Percentiles rank a stretch among this genome's conserved stretches.
phyloP scores from a whole-genome alignment of 371 early-diverging fungal genomes.

The Syncephalastrum sp. region DNA sequence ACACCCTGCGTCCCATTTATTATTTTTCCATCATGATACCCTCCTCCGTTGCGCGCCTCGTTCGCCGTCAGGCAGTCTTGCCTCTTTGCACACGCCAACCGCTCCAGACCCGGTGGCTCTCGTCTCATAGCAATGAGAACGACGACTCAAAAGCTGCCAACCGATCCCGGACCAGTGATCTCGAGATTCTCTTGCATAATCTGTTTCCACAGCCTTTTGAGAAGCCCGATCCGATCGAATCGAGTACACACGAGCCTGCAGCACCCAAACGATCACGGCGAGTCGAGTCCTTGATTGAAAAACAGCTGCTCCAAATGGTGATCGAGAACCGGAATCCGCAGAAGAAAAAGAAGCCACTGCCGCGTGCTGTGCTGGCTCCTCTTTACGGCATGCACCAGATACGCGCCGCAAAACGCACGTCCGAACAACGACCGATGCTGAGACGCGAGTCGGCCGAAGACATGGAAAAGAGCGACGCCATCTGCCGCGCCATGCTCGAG shows the following conservation, averaged over 20 bases:
- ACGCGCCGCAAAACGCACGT: not conserved
- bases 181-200: too few relatives aligned
- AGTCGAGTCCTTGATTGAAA: slow-evolving; percentile 21
- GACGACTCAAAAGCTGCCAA: too few relatives aligned
- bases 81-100: too few relatives aligned
- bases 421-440: not conserved
- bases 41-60: too few relatives aligned
- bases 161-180: too few relatives aligned
- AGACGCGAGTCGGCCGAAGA: slow-evolving; percentile 5
- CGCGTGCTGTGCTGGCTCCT: slow-evolving; percentile 12
- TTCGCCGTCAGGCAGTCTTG: too few relatives aligned
- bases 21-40: too few relatives aligned
- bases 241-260: not conserved
- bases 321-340: slow-evolving; percentile 7
- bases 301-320: slow-evolving; percentile 27
- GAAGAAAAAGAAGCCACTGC: slow-evolving; percentile 26
- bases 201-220: too few relatives aligned
- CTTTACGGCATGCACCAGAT: slow-evolving; percentile 11
- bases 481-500: slow-evolving; percentile 5
- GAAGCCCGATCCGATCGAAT: too few relatives aligned
- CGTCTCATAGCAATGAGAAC: too few relatives aligned
- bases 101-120: too few relatives aligned
- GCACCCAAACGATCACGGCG: not conserved
- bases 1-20: too few relatives aligned
- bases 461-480: slow-evolving; percentile 12